Percentiles rank a stretch among this genome's conserved stretches.
phyloP scores from a whole-genome alignment of 2,329 filamentous ascomycete genomes.

The Diaporthe sp. region DNA sequence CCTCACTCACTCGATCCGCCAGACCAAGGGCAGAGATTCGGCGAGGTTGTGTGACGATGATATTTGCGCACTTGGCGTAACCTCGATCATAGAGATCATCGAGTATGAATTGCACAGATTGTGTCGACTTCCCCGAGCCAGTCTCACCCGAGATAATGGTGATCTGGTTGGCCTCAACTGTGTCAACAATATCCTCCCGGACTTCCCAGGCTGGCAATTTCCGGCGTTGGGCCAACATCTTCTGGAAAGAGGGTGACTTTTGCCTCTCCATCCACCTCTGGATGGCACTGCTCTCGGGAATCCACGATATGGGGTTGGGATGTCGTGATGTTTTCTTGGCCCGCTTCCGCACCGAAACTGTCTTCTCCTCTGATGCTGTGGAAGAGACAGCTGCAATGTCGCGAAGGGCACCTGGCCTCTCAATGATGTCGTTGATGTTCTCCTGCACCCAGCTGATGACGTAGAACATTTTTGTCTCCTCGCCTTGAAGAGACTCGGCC shows the following conservation, averaged over 20 bases:
- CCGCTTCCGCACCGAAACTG: slow-evolving; percentile 45
- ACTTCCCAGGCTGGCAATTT: slow-evolving; percentile 90
- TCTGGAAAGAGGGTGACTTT: slow-evolving; percentile 73
- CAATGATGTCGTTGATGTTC: slow-evolving; percentile 84
- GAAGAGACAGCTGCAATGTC: slow-evolving; percentile 87
- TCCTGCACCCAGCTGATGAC: slow-evolving; percentile 93
- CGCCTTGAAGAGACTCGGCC: slow-evolving; percentile 78
- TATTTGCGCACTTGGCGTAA: slow-evolving; percentile 84
- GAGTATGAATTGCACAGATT: slow-evolving; percentile 95
- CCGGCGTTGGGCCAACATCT: slow-evolving; percentile 81
- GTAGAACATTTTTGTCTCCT: slow-evolving; percentile 91
- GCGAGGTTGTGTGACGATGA: slow-evolving; percentile 95
- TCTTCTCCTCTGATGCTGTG: slow-evolving; percentile 70
- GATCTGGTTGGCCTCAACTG: slow-evolving; percentile 84
- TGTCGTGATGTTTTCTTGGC: slow-evolving; percentile 57
- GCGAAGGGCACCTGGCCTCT: slow-evolving; percentile 84
- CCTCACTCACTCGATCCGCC: slow-evolving; percentile 93
- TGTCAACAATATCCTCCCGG: slow-evolving; percentile 80
- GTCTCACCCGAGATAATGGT: slow-evolving; percentile 98
- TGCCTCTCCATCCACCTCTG: slow-evolving; percentile 81
- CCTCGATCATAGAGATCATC: slow-evolving; percentile 87
- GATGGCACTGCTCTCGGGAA: slow-evolving; percentile 69
- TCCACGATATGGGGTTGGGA: slow-evolving; percentile 75
- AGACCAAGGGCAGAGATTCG: slow-evolving; percentile 94
- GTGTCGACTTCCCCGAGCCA: slow-evolving; percentile 95